A percentile compares a stretch with the other conserved stretches of the same genome.
These are phyloP conservation scores for Trichophyton benhamiae DNA, from an alignment of 2,329 filamentous ascomycete genomes.

Conservation along the genomic window DNA sequence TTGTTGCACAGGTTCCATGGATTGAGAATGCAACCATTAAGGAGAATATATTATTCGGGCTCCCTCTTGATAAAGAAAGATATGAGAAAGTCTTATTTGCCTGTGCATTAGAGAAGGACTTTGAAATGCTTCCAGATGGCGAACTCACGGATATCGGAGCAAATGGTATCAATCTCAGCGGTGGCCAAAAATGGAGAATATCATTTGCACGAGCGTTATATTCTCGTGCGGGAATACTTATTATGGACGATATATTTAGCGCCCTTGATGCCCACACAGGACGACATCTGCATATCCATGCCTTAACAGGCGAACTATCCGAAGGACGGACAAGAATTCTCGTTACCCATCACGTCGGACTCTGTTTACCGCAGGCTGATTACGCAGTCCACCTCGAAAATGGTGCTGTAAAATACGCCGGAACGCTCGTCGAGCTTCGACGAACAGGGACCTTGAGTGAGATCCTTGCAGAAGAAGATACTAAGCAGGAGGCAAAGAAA, in stretches of 20 bases:
- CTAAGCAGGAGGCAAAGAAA: slow-evolving; percentile 31
- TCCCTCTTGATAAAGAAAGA: slow-evolving; percentile 55
- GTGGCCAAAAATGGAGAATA: slow-evolving; percentile 72
- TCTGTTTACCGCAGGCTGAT: slow-evolving; percentile 58
- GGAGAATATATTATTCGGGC: slow-evolving; percentile 66
- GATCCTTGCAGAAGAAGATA: slow-evolving; percentile 31
- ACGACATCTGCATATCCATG: slow-evolving; percentile 65
- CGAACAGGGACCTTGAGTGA: slow-evolving; percentile 30
- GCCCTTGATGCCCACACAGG: slow-evolving; percentile 71
- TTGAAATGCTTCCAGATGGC: slow-evolving; percentile 63
- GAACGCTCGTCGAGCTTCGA: slow-evolving; percentile 48
- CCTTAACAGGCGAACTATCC: slow-evolving; percentile 58
- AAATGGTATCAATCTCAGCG: slow-evolving; percentile 72
- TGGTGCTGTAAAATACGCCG: slow-evolving; percentile 52
- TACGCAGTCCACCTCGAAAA: slow-evolving; percentile 63
- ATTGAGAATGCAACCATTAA: slow-evolving; percentile 70
- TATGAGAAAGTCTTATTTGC: slow-evolving; percentile 59
- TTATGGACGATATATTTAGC: slow-evolving; percentile 76
- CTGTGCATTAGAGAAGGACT: slow-evolving; percentile 62
- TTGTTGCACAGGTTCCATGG: slow-evolving; percentile 70
- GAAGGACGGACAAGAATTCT: slow-evolving; percentile 60
- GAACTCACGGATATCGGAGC: slow-evolving; percentile 72
- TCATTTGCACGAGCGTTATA: slow-evolving; percentile 71
- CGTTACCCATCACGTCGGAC: slow-evolving; percentile 66
- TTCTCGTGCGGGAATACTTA: slow-evolving; percentile 60